phyloP scores from a whole-genome alignment of 148 eudicot genomes.

The Heliamphora exappendiculata region DNA sequence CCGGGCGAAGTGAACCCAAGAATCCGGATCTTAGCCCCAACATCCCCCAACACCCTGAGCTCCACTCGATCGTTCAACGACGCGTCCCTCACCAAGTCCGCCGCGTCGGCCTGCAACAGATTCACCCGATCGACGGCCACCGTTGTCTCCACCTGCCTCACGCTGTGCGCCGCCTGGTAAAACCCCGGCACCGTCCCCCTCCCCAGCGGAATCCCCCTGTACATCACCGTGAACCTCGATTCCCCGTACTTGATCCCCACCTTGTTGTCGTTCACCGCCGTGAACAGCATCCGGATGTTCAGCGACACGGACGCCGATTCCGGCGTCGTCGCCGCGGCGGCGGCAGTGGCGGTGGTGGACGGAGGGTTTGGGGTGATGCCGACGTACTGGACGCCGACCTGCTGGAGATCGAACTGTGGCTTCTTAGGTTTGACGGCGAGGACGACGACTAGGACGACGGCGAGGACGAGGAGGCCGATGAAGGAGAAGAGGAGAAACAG shows the following conservation, averaged over 20 bases:
- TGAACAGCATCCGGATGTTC: conserved; percentile 48
- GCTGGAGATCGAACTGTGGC: conserved; percentile 77
- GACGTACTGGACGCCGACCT: conserved; percentile 70
- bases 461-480: conserved; percentile 58
- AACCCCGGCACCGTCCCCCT: conserved; percentile 63
- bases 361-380: conserved; percentile 34
- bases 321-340: conserved; percentile 16
- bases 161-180: conserved; percentile 79
- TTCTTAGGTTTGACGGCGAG: conserved; percentile 87
- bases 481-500: conserved; percentile 84
- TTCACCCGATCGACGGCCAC: conserved; percentile 67
- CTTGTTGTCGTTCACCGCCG: conserved; percentile 78
- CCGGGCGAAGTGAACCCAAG: conserved; percentile 75
- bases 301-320: conserved; percentile 54
- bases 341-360: conserved; percentile 17
- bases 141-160: conserved; percentile 38
- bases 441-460: conserved; percentile 57
- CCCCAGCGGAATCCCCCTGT: conserved; percentile 75
- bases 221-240: conserved; percentile 72
- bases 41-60: conserved; percentile 75
- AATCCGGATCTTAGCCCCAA: conserved; percentile 81
- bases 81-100: conserved; percentile 65
- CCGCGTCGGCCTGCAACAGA: conserved; percentile 64
- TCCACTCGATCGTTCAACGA: conserved; percentile 74
- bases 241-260: conserved; percentile 84